Evolutionary conservation across 2,329 filamentous ascomycete genomes (phyloP).

Genomic region (Fusarium mundagurra): DNA sequence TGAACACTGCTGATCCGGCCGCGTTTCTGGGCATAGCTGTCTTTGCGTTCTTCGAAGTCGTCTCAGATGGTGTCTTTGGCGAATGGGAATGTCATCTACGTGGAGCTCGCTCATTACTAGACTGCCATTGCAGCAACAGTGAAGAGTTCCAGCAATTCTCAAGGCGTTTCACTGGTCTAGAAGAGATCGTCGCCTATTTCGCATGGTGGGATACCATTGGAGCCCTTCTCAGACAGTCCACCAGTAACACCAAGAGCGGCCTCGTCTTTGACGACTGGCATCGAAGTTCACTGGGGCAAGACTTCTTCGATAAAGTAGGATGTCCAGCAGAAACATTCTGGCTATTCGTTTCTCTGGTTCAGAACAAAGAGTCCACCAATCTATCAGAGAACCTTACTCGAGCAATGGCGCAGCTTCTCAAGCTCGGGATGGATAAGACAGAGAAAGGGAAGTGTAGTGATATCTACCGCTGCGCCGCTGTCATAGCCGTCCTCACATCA

Average conservation of each 20-base stretch:
- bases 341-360: constrained; percentile 48
- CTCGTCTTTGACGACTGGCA: constrained; percentile 55
- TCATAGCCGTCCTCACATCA: constrained; percentile 44
- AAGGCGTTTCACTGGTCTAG: constrained; percentile 47
- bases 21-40: constrained; percentile 55
- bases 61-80: constrained; percentile 53
- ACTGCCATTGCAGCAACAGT: constrained; percentile 50
- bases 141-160: constrained; percentile 49
- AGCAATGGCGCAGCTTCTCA: constrained; percentile 43
- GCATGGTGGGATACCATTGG: constrained; percentile 55
- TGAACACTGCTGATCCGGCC: constrained; percentile 52
- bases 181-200: constrained; percentile 51
- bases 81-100: constrained; percentile 52
- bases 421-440: constrained; percentile 20
- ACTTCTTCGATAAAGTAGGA: constrained; percentile 51
- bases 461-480: constrained; percentile 49
- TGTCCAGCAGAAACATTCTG: constrained; percentile 51
- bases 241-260: neutral
- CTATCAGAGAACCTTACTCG: constrained; percentile 29
- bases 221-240: constrained; percentile 28
- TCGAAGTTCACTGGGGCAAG: constrained; percentile 45
- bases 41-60: constrained; percentile 56
- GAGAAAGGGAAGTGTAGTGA: constrained; percentile 42
- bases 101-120: constrained; percentile 52
- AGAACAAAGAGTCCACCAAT: constrained; percentile 2